Base-by-base conservation (phyloP, 2,329 filamentous ascomycete species). In the Samsoniella hepiali region DNA sequence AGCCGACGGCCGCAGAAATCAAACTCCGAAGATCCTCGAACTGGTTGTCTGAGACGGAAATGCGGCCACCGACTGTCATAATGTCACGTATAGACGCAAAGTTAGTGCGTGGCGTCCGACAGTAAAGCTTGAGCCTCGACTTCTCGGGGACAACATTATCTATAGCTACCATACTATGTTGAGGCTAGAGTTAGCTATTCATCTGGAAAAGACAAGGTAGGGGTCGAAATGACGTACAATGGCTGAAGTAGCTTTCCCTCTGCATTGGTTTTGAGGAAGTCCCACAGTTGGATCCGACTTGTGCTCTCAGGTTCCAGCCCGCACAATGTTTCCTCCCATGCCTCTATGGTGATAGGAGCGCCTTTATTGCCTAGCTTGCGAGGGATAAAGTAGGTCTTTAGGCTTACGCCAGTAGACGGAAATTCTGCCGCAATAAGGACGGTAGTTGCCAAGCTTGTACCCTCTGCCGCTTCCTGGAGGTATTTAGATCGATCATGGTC, bases 1-100 rank as follows among this genome's bases (percentile, higher is more conserved):
- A 34, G 27, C 29, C 29, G 17, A 27, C 49, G 13, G 29, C 49
- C 10, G 29, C 49, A 7, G 27, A 10, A 15, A 51, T 13, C 17
- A 51, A 27, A 51, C 5, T 74, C 81, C 82, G 7, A 15, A 63
- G 56, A 32, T 63, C 56, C 45, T 63, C 29, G 31, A 63, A 10
- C 11, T 45, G 13, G 8, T 45, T 32, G 17, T 63, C 62, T 11
- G 62, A 40, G 32, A 59, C 27, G 10, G 32, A n/a, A 42, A 59
- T 31, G 22, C 17, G 32, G 27, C 62, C 62, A 34, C 62, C 62
- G 3, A 63, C n/a, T 6, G 62, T 63, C 62, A 63, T 53, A 15
- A 59, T 45, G 22, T 63, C 55, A 8, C 54, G 45, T 22, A 59
- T 31, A 36, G 62, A 58, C 49, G 32, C 22, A 34, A 63, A 63